These are phyloP conservation scores for Sphagnum magellanicum DNA, from an alignment of 228 moss, liverwort and hornwort genomes.

Conservation along the genomic window DNA sequence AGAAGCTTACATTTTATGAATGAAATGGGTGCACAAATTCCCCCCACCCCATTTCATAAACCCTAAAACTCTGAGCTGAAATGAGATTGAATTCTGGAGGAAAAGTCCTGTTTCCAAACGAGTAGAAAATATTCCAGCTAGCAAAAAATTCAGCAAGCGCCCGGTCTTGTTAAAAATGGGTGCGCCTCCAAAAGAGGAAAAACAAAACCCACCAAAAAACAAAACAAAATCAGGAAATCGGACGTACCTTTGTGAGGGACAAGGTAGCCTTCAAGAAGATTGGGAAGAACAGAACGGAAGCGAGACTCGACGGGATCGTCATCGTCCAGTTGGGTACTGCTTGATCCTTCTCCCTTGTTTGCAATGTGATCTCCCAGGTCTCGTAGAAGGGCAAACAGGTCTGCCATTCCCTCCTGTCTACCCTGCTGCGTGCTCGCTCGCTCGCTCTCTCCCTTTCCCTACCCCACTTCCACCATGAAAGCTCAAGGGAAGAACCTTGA, in stretches of 20 bases:
- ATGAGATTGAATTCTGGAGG: too few relatives aligned
- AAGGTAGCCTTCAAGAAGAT: constrained; percentile 79
- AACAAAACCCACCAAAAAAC: background rate
- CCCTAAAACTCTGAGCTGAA: too few relatives aligned
- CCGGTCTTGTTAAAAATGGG: too few relatives aligned
- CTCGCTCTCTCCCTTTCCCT: too few relatives aligned
- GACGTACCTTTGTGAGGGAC: constrained; percentile 63
- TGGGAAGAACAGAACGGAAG: constrained; percentile 88
- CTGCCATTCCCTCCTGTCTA: constrained; percentile 43
- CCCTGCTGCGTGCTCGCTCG: too few relatives aligned
- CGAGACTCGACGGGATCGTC: constrained; percentile 86
- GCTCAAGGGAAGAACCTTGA: too few relatives aligned
- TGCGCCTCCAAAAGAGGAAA: too few relatives aligned
- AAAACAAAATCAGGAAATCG: background rate
- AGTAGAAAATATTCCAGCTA: too few relatives aligned
- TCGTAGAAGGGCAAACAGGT: constrained; percentile 74
- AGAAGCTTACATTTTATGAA: background rate
- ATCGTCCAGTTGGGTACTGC: constrained; percentile 60
- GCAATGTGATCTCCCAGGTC: constrained; percentile 96
- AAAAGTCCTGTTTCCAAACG: too few relatives aligned
- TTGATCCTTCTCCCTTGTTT: constrained; percentile 58
- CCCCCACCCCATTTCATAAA: too few relatives aligned
- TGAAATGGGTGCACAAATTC: background rate
- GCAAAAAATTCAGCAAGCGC: too few relatives aligned
- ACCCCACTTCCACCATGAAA: too few relatives aligned